These are phyloP conservation scores for Apiospora malaysiana DNA, from an alignment of 2,329 filamentous ascomycete species.

Conservation along the genomic window DNA sequence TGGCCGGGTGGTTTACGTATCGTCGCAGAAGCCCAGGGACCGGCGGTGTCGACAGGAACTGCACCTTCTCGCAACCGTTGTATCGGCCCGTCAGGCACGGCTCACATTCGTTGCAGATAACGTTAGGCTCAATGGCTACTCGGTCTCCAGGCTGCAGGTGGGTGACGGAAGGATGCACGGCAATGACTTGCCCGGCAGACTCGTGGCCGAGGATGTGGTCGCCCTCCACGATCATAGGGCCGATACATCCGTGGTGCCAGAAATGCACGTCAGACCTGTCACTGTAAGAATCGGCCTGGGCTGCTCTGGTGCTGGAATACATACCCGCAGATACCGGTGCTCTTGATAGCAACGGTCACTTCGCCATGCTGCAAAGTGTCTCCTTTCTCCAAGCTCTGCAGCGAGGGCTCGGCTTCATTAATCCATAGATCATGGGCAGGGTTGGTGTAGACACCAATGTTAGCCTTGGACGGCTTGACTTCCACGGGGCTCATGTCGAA, in stretches of 20 bases:
- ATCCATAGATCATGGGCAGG: constrained; percentile 92
- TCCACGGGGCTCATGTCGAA: constrained; percentile 25
- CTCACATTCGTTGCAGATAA: constrained; percentile 90
- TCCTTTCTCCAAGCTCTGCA: constrained; percentile 75
- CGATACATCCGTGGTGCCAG: constrained; percentile 95
- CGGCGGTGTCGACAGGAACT: constrained; percentile 90
- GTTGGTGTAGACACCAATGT: constrained; percentile 97
- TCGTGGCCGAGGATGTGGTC: constrained; percentile 96
- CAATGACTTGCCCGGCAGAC: constrained; percentile 83
- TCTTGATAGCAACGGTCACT: constrained; percentile 87
- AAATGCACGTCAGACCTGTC: constrained; percentile 91
- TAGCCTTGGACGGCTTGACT: constrained; percentile 68
- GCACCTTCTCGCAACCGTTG: constrained; percentile 88
- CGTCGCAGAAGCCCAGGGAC: constrained; percentile 84
- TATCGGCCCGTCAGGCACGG: constrained; percentile 91
- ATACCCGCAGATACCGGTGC: constrained; percentile 94
- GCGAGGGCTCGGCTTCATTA: constrained; percentile 74
- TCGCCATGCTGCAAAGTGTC: constrained; percentile 77
- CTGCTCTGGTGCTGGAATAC: constrained; percentile 33
- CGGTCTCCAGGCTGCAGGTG: constrained; percentile 83
- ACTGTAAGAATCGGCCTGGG: not conserved
- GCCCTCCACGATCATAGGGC: constrained; percentile 89
- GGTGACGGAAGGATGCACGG: constrained; percentile 80
- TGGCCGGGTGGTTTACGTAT: constrained; percentile 92
- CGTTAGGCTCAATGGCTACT: constrained; percentile 91